These are phyloP conservation scores for Heliamphora pulchella DNA, from an alignment of 179 eudicot genomes.

Conservation along the genomic window DNA sequence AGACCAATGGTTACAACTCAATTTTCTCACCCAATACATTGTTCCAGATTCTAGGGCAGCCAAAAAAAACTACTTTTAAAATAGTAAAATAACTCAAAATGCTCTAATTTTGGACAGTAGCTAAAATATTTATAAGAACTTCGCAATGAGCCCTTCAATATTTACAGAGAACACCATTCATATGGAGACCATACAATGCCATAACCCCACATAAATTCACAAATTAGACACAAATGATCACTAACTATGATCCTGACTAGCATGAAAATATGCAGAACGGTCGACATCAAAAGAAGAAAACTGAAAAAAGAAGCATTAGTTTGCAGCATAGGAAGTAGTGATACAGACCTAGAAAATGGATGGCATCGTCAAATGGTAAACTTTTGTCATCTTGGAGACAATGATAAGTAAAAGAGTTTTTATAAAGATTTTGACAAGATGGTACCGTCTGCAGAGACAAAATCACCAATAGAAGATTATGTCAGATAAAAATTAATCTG, in stretches of 20 bases:
- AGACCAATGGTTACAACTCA: too few relatives aligned
- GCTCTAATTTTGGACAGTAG: too few relatives aligned
- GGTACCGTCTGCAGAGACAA: conserved; percentile 75
- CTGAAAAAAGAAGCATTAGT: not conserved
- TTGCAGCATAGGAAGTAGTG: not conserved
- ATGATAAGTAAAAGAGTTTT: conserved; percentile 71
- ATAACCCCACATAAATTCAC: too few relatives aligned
- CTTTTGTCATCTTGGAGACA: conserved; percentile 76
- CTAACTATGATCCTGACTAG: too few relatives aligned
- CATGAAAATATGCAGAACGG: not conserved
- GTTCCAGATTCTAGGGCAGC: too few relatives aligned
- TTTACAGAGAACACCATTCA: too few relatives aligned
- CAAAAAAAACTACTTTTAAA: too few relatives aligned
- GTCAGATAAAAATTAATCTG: not conserved
- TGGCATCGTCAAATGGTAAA: conserved; percentile 70
- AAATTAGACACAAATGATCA: not conserved
- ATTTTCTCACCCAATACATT: too few relatives aligned
- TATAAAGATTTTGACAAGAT: conserved; percentile 85
- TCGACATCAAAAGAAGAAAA: not conserved
- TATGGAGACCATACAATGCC: not conserved
- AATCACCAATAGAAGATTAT: conserved; percentile 18
- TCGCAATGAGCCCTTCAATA: too few relatives aligned
- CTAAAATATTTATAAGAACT: not conserved
- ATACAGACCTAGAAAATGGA: conserved; percentile 64
- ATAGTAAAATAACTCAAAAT: too few relatives aligned